Evolutionary conservation across 2,329 filamentous ascomycete species (phyloP).

Genomic region (Rasamsonia emersonii): DNA sequence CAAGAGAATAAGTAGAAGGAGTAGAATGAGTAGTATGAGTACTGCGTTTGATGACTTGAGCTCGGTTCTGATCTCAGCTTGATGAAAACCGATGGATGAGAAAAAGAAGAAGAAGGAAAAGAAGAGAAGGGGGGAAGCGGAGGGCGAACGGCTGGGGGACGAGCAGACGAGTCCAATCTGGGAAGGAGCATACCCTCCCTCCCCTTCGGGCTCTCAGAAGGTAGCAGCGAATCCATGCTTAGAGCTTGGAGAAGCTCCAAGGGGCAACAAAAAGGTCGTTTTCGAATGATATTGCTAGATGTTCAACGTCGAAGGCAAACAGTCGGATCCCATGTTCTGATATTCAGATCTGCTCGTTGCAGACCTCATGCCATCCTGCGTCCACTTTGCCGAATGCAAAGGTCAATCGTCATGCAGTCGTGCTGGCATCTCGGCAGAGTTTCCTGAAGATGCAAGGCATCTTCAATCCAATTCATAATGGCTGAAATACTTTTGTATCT

Average conservation of each 20-base stretch:
- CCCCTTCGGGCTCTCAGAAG: neutral
- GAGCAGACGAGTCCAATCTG: constrained; percentile 1
- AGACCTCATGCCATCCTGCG: no score
- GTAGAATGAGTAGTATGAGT: constrained; percentile 39
- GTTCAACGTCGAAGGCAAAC: no score
- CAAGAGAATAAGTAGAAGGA: constrained; percentile 11
- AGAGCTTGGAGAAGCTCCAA: neutral
- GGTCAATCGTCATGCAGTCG: no score
- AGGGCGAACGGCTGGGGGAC: constrained; percentile 7
- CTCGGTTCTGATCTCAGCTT: constrained; percentile 39
- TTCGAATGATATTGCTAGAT: no score
- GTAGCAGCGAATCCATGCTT: neutral
- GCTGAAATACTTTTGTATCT: no score
- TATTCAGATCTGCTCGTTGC: no score
- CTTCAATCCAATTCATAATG: no score
- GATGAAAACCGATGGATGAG: constrained; percentile 21
- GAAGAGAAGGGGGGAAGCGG: constrained; percentile 13
- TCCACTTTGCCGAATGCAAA: no score
- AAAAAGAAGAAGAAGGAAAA: constrained; percentile 13
- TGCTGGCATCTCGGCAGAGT: no score
- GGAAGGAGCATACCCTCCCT: constrained; percentile 6
- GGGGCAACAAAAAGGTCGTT: no score
- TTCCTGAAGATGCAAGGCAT: no score
- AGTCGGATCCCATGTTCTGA: no score
- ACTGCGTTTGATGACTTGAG: constrained; percentile 50